Base-by-base conservation (phyloP, 352 stramenopile genomes). In the Globisporangium recalcitrans region DNA sequence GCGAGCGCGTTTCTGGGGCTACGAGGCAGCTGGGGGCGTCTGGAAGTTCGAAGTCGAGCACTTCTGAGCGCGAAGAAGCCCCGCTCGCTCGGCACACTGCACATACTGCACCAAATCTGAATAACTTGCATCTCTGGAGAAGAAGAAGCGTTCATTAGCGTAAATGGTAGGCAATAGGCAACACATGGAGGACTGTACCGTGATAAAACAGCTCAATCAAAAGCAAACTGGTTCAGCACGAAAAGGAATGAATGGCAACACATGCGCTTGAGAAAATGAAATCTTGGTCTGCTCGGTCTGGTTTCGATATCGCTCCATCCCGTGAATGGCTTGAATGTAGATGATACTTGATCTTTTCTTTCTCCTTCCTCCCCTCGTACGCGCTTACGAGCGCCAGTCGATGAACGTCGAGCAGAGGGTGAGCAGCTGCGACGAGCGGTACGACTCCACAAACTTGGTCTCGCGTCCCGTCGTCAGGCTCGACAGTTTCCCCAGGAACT, bases 361-460 rank as follows among this genome's bases (percentile, higher is more conserved):
- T 46, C 26, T 58, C 19, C 49, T 14, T 34, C 13, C 44, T 55
- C 55, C 47, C 22, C 31, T 26, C 19, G 26, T n/a, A 16, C 4
- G 10, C 36, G 27, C 8, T 54, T 80, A 84, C 63, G 71, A 71
- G 52, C 77, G 75, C 77, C 77, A 87, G 62, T 84, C 75, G 42
- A 87, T 78, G 47, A 84, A 87, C 47, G 75, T 80, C 36, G 75
- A 78, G 67, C 77, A 87, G 48, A 87, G 61, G 21, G 74, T 70
- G 63, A 82, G 75, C 51, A 87, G 59, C 42, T 87, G 77, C 44
- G 58, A 81, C n/a, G 71, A 73, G 34, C 75, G 71, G 56, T 78
- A 87, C 48, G 73, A 78, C 58, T 87, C 77, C 48, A 87, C 77
- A 32, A 84, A 87, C 54, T 68, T 72, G 42, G 71, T 81, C 32